Evolutionary conservation across 75 land plant genomes (phyloP).

Genomic region (Pinus taeda): DNA sequence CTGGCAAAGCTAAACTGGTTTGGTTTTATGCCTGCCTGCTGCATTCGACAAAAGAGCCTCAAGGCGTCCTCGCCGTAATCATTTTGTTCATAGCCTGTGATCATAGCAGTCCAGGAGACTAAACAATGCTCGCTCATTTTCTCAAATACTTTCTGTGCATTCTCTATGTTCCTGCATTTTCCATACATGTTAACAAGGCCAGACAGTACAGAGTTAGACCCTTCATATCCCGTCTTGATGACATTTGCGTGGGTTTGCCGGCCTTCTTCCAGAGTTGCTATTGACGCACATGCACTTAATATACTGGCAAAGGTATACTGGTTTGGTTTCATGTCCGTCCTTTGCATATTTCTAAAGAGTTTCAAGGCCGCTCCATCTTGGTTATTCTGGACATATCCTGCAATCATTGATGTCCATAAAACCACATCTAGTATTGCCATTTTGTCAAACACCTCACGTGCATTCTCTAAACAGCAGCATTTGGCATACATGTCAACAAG

Average conservation of each 20-base stretch:
- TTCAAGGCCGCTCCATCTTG: slow-evolving; percentile 15
- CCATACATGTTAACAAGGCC: slow-evolving; percentile 17
- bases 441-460: slow-evolving; percentile 40
- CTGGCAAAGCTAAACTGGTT: slow-evolving; percentile 25
- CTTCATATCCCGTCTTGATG: no score
- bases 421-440: slow-evolving; percentile 53
- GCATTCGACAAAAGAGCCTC: slow-evolving; percentile 18
- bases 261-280: no score
- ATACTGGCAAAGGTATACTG: slow-evolving; percentile 40
- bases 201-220: slow-evolving; percentile 2
- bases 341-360: slow-evolving; percentile 41
- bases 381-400: slow-evolving; percentile 42
- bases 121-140: slow-evolving; percentile 1
- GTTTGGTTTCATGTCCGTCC: slow-evolving; percentile 23
- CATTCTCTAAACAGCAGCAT: slow-evolving; percentile 35
- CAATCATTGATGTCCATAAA: slow-evolving; percentile 62
- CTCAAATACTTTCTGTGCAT: slow-evolving; percentile 17
- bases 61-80: slow-evolving; percentile 17
- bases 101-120: slow-evolving; percentile 36
- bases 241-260: no score
- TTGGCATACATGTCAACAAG: slow-evolving; percentile 69
- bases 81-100: slow-evolving; percentile 25
- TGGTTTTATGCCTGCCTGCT: slow-evolving; percentile 6
- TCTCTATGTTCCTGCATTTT: slow-evolving; percentile 13
- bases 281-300: slow-evolving; percentile 40